These are phyloP conservation scores for Arthromyces matolae DNA, from an alignment of 768 basidiomycete species.

Conservation along the genomic window DNA sequence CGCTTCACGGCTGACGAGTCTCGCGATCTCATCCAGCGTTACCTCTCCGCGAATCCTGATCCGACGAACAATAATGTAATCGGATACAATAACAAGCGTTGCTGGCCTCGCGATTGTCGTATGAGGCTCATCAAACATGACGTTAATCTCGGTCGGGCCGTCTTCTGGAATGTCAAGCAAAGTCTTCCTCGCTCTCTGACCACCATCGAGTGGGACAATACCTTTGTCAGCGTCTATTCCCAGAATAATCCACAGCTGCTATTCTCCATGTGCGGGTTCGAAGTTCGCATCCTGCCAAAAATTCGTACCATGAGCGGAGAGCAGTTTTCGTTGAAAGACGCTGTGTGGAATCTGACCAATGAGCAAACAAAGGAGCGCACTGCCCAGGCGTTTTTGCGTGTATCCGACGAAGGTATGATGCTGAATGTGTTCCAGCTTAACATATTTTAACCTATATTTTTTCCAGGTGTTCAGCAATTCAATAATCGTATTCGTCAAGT, in stretches of 20 bases:
- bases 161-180: constrained; percentile 99
- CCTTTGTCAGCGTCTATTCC: constrained; percentile 95
- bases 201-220: constrained; percentile 99
- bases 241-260: constrained; percentile 96
- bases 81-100: constrained; percentile 98
- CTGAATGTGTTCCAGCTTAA: too few species aligned
- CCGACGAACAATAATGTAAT: constrained; percentile 99
- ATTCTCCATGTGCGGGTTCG: constrained; percentile 99
- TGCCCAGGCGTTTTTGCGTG: constrained; percentile 95
- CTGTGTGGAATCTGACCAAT: constrained; percentile 95
- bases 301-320: constrained; percentile 93
- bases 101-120: constrained; percentile 98
- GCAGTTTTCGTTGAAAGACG: constrained; percentile 94
- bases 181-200: constrained; percentile 92
- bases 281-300: constrained; percentile 95
- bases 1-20: constrained; percentile 97
- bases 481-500: constrained; percentile 97
- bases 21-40: constrained; percentile 95
- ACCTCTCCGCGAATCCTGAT: constrained; percentile 95
- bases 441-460: constrained; percentile 5
- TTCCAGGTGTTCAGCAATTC: constrained; percentile 87
- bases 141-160: constrained; percentile 95
- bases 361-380: constrained; percentile 97
- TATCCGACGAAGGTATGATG: constrained; percentile 81
- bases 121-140: constrained; percentile 99